These are phyloP conservation scores for Apiotrichum laibachii DNA, from an alignment of 1,284 basidiomycete genomes.

Conservation along the genomic window DNA sequence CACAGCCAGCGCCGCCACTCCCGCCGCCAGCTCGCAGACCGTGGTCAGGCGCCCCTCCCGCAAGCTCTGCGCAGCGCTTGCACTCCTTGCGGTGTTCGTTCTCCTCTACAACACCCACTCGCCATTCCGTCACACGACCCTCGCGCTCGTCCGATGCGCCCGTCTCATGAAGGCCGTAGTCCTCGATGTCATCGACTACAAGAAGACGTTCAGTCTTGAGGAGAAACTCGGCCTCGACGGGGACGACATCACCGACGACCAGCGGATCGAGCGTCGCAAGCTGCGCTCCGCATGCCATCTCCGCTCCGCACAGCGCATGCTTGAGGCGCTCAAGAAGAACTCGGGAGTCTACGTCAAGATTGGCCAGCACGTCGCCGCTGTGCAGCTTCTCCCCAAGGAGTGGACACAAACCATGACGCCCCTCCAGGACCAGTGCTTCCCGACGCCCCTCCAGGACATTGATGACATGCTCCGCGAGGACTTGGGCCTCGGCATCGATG, in stretches of 20 bases:
- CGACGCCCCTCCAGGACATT: slow-evolving; percentile 43
- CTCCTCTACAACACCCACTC: slow-evolving; percentile 51
- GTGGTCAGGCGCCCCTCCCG: neutral
- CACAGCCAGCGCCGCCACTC: too few species aligned
- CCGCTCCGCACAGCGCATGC: slow-evolving; percentile 71
- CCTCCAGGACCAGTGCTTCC: slow-evolving; percentile 68
- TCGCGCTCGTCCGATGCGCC: slow-evolving; percentile 65
- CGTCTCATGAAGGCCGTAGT: slow-evolving; percentile 55
- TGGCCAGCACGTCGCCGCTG: slow-evolving; percentile 76
- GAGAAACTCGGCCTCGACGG: slow-evolving; percentile 25
- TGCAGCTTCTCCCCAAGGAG: slow-evolving; percentile 75
- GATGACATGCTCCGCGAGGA: slow-evolving; percentile 47
- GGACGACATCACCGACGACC: slow-evolving; percentile 55
- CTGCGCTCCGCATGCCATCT: slow-evolving; percentile 75
- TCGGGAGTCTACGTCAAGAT: slow-evolving; percentile 59
- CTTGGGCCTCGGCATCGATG: slow-evolving; percentile 43
- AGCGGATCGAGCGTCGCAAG: slow-evolving; percentile 52
- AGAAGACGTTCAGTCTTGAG: slow-evolving; percentile 64
- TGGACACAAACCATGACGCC: slow-evolving; percentile 62
- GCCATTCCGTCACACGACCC: slow-evolving; percentile 51
- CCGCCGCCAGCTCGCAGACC: too few species aligned
- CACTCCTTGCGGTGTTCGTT: slow-evolving; percentile 34
- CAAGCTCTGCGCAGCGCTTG: slow-evolving; percentile 6
- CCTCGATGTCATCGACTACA: slow-evolving; percentile 73
- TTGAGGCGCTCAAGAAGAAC: slow-evolving; percentile 77